Evolutionary conservation across 768 basidiomycete genomes (phyloP).

Genomic region (Dioszegia crocea): DNA sequence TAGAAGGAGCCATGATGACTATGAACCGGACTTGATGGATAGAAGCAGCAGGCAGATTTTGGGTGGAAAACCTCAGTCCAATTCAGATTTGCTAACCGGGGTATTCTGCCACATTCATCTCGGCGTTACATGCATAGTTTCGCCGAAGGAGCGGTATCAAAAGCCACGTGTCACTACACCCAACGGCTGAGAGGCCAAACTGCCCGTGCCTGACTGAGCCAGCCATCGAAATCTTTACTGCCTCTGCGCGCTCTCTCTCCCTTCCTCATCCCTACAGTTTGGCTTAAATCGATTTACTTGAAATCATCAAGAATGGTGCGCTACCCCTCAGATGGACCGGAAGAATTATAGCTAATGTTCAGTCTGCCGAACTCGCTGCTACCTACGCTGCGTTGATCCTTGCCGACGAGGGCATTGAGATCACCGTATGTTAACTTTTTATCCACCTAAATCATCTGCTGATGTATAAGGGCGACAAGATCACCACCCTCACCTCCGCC

Average conservation of each 20-base stretch:
- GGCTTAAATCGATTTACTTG: conserved; percentile 38
- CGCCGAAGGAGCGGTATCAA: too few relatives aligned
- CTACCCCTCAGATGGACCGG: not conserved
- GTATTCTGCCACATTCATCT: too few relatives aligned
- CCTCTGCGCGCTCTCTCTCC: too few relatives aligned
- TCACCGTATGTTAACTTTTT: conserved; percentile 68
- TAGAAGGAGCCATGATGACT: conserved; percentile 46
- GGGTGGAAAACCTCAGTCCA: too few relatives aligned
- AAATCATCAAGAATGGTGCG: conserved; percentile 28
- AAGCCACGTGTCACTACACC: too few relatives aligned
- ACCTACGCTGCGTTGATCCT: conserved; percentile 98
- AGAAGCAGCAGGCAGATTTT: too few relatives aligned
- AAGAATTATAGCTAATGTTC: not conserved
- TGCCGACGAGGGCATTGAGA: conserved; percentile 94
- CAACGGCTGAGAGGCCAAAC: too few relatives aligned
- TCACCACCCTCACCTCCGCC: conserved; percentile 73
- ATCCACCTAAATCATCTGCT: not conserved
- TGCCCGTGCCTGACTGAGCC: too few relatives aligned
- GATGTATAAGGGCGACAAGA: conserved; percentile 74
- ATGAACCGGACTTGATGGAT: conserved; percentile 27
- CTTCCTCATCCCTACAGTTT: too few relatives aligned
- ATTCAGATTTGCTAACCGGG: too few relatives aligned
- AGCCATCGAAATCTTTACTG: too few relatives aligned
- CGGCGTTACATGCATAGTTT: too few relatives aligned
- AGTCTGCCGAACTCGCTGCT: conserved; percentile 72